Conservation (phyloP, 805 yeast species). For the Yarrowia porcina region DNA sequence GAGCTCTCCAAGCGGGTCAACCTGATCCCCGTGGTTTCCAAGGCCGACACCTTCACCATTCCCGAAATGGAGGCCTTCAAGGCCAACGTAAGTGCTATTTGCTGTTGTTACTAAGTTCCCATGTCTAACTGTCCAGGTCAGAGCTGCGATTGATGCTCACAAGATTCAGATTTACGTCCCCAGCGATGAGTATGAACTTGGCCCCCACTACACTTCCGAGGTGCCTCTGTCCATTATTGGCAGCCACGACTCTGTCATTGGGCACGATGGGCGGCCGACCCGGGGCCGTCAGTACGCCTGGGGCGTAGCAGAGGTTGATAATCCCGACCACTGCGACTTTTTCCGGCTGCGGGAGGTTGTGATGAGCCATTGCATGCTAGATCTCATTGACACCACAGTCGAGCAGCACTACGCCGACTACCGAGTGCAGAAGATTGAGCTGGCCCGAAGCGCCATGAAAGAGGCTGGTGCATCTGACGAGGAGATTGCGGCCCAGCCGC, state of each 20-base stretch:
- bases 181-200: slow-evolving; percentile 57
- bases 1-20: slow-evolving; percentile 75
- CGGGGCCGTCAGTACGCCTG: slow-evolving; percentile 68
- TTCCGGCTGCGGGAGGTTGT: slow-evolving; percentile 55
- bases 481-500: slow-evolving; percentile 42
- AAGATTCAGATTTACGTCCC: slow-evolving; percentile 65
- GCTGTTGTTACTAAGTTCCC: too few species aligned
- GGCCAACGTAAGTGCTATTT: slow-evolving; percentile 40
- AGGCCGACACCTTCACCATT: slow-evolving; percentile 79
- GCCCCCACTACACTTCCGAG: slow-evolving; percentile 63
- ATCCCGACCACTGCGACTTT: slow-evolving; percentile 38
- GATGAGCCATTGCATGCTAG: slow-evolving; percentile 73
- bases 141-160: slow-evolving; percentile 79
- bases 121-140: slow-evolving; percentile 42
- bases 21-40: slow-evolving; percentile 84
- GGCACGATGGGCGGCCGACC: slow-evolving; percentile 59
- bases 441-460: slow-evolving; percentile 75
- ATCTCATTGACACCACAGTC: slow-evolving; percentile 75
- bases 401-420: slow-evolving; percentile 72
- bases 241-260: slow-evolving; percentile 48
- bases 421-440: slow-evolving; percentile 78
- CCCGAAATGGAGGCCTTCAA: slow-evolving; percentile 67
- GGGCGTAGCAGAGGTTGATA: slow-evolving; percentile 51
- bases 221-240: slow-evolving; percentile 67
- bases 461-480: slow-evolving; percentile 80